Evolutionary conservation across 139 green algal species (phyloP).

Genomic region (Desmodesmus armatus): DNA sequence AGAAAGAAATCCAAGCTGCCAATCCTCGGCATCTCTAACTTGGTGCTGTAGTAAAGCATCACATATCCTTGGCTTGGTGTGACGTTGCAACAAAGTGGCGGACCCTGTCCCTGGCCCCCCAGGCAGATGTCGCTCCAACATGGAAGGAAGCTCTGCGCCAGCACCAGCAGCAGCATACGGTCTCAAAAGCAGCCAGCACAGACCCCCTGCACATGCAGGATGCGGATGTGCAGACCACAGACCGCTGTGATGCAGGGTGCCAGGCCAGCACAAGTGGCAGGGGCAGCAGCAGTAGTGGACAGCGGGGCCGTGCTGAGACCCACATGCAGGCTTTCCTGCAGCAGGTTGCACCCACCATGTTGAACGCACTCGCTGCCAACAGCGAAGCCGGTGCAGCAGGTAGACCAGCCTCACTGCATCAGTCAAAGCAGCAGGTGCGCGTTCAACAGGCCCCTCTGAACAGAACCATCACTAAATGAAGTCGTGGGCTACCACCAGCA

Average conservation of each 20-base stretch:
- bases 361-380: slow-evolving; percentile 14
- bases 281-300: background rate
- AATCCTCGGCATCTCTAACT: too few species aligned
- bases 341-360: background rate
- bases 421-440: background rate
- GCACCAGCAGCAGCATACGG: slow-evolving; percentile 5
- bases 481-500: too few species aligned
- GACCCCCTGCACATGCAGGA: background rate
- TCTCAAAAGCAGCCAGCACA: background rate
- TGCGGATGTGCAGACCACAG: slow-evolving; percentile 18
- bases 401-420: background rate
- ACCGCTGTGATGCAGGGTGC: slow-evolving; percentile 27
- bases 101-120: too few species aligned
- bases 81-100: too few species aligned
- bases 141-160: too few species aligned
- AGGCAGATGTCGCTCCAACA: slow-evolving; percentile 17
- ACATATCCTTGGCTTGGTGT: too few species aligned
- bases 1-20: too few species aligned
- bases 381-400: background rate
- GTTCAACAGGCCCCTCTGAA: background rate
- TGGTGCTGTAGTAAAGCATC: too few species aligned
- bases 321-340: too few species aligned
- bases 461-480: too few species aligned
- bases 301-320: background rate
- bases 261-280: background rate